These are phyloP conservation scores for Exophiala phaeomuriformis DNA, from an alignment of 2,329 filamentous ascomycete species.

Conservation along the genomic window DNA sequence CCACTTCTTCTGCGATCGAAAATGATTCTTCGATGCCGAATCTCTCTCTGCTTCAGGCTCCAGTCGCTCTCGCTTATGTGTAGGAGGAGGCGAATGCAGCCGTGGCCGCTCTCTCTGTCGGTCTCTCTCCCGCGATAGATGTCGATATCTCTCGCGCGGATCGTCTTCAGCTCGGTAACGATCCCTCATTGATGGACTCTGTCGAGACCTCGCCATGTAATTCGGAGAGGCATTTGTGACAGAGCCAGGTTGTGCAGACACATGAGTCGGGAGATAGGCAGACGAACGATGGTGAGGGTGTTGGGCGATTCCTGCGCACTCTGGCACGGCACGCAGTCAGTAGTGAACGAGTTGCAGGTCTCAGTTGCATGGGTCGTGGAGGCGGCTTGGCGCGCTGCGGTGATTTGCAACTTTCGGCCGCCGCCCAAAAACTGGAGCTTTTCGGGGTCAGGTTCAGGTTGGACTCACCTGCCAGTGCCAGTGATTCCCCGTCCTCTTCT, in stretches of 20 bases:
- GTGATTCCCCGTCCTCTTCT: not conserved
- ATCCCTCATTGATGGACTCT: constrained; percentile 46
- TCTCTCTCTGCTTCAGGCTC: constrained; percentile 12
- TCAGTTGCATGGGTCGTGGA: constrained; percentile 2
- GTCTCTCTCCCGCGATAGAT: constrained; percentile 31
- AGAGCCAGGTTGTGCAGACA: constrained; percentile 1
- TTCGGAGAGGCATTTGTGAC: constrained; percentile 36
- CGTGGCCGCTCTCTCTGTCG: constrained; percentile 11
- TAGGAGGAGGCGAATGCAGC: constrained; percentile 19
- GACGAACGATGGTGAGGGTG: constrained; percentile 5
- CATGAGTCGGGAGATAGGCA: not conserved
- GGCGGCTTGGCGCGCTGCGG: constrained; percentile 4
- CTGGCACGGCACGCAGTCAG: constrained; percentile 11
- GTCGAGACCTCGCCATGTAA: constrained; percentile 46
- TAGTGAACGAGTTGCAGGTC: not conserved
- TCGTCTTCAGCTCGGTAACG: constrained; percentile 43
- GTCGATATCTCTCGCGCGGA: constrained; percentile 30
- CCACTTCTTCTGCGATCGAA: constrained; percentile 14
- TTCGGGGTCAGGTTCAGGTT: not conserved
- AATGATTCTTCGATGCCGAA: constrained; percentile 4
- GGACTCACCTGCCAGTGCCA: constrained; percentile 1
- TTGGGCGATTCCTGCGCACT: constrained; percentile 21
- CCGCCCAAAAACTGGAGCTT: not conserved
- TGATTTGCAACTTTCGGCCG: constrained; percentile 2
- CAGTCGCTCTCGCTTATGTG: constrained; percentile 4